Evolutionary conservation across 768 basidiomycete species (phyloP).

Genomic region (Dentipellis sp.): DNA sequence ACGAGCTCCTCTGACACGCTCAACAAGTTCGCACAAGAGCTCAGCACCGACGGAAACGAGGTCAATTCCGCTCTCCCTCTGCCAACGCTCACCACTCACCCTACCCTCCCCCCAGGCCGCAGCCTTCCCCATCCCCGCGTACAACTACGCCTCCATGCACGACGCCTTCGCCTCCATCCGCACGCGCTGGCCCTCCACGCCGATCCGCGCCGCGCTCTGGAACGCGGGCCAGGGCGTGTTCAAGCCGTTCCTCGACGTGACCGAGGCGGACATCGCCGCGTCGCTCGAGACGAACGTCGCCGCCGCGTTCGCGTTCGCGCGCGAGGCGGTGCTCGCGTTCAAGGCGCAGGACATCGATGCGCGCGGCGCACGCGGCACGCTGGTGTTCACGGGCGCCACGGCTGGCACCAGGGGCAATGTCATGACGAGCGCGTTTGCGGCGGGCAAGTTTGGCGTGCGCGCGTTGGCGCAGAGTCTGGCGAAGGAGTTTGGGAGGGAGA

Average conservation of each 20-base stretch:
- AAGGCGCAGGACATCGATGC: slow-evolving; percentile 21
- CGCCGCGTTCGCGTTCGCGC: slow-evolving; percentile 31
- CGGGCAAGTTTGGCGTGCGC: slow-evolving; percentile 31
- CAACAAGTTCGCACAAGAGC: slow-evolving; percentile 23
- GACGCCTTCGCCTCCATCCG: slow-evolving; percentile 25
- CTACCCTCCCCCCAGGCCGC: slow-evolving; percentile 20
- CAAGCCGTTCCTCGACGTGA: slow-evolving; percentile 31
- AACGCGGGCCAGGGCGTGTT: slow-evolving; percentile 27
- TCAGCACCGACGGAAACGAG: slow-evolving; percentile 27
- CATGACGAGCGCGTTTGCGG: slow-evolving; percentile 29
- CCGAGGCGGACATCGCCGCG: slow-evolving; percentile 24
- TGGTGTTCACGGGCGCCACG: slow-evolving; percentile 37
- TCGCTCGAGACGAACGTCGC: slow-evolving; percentile 25
- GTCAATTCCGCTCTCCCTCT: slow-evolving; percentile 7
- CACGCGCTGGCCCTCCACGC: slow-evolving; percentile 21
- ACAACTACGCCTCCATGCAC: slow-evolving; percentile 22
- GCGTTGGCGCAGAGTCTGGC: slow-evolving; percentile 34
- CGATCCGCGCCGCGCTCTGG: slow-evolving; percentile 31
- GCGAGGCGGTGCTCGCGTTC: slow-evolving; percentile 25
- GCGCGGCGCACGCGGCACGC: slow-evolving; percentile 28
- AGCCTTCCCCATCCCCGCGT: slow-evolving; percentile 28
- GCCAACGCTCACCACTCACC: too few species aligned
- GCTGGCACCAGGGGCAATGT: slow-evolving; percentile 30
- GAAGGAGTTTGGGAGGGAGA: slow-evolving; percentile 35
- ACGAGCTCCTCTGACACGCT: slow-evolving; percentile 21